Evolutionary conservation across 2,329 filamentous ascomycete species (phyloP).

Genomic region (Venturia pyrina): DNA sequence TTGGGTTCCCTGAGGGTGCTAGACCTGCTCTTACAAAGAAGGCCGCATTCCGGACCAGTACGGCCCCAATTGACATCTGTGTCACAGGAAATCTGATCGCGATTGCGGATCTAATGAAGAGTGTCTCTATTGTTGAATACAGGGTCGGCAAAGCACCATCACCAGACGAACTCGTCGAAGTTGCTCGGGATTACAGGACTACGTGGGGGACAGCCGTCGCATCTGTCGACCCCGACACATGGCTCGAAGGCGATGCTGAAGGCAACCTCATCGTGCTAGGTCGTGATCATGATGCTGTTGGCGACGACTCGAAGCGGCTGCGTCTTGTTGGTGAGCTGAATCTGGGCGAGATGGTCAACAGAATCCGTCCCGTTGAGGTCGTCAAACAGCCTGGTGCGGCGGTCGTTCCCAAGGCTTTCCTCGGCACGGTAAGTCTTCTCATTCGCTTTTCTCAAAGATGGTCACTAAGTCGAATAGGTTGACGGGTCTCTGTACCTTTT

Average conservation of each 20-base stretch:
- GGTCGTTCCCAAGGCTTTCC: conserved; percentile 72
- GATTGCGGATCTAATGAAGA: conserved; percentile 91
- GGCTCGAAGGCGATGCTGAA: conserved; percentile 75
- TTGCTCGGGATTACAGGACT: conserved; percentile 70
- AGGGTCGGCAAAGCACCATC: conserved; percentile 39
- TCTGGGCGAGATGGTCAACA: conserved; percentile 88
- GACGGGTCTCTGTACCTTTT: conserved; percentile 90
- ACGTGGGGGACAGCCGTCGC: conserved; percentile 74
- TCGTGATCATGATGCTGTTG: conserved; percentile 62
- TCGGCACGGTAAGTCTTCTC: conserved; percentile 62
- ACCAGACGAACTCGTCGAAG: conserved; percentile 58
- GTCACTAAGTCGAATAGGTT: conserved; percentile 42
- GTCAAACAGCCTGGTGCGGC: conserved; percentile 53
- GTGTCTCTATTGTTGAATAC: conserved; percentile 68
- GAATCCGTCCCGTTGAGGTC: conserved; percentile 56
- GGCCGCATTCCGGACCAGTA: conserved; percentile 70
- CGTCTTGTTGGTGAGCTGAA: conserved; percentile 71
- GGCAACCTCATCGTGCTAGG: conserved; percentile 79
- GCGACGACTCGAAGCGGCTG: conserved; percentile 62
- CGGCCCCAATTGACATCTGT: conserved; percentile 71
- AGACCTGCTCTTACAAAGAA: conserved; percentile 52
- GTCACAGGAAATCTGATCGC: conserved; percentile 67
- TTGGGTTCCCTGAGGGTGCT: conserved; percentile 46
- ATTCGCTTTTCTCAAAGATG: conserved; percentile 7
- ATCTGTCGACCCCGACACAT: conserved; percentile 61